These are phyloP conservation scores for Fusarium domesticum DNA, from an alignment of 2,329 filamentous ascomycete genomes.

Conservation along the genomic window DNA sequence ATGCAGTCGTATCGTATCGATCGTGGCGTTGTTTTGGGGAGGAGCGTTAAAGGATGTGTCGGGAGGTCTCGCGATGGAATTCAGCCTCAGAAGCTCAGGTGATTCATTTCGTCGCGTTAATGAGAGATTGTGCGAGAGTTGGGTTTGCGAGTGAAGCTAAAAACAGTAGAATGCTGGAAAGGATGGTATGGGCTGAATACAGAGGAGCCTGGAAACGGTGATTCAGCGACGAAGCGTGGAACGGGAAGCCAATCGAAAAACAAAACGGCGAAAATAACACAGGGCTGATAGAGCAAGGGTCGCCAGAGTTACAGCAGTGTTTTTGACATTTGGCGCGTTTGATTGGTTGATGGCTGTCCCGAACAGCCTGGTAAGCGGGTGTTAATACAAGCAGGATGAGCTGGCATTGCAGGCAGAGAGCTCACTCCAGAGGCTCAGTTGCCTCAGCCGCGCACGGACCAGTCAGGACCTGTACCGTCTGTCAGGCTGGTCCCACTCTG, in stretches of 20 bases:
- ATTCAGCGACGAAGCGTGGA: conserved; percentile 30
- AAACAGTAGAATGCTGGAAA: conserved; percentile 19
- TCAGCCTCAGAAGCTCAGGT: conserved; percentile 23
- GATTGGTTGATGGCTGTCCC: conserved; percentile 14
- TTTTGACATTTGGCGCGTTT: conserved; percentile 13
- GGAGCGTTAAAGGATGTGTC: not conserved
- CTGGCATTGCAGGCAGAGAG: conserved; percentile 17
- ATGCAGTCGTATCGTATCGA: not conserved
- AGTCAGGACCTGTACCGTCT: conserved; percentile 10
- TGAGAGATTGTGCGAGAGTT: conserved; percentile 22
- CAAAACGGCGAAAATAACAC: conserved; percentile 8
- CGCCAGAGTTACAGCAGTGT: conserved; percentile 18
- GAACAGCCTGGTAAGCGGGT: conserved; percentile 9
- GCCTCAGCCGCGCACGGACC: conserved; percentile 8
- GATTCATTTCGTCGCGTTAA: conserved; percentile 28
- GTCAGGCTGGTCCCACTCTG: conserved; percentile 9
- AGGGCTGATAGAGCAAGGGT: conserved; percentile 12
- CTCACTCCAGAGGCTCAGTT: conserved; percentile 4
- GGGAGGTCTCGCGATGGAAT: conserved; percentile 19
- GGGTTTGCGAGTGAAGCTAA: conserved; percentile 18
- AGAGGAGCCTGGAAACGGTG: conserved; percentile 11
- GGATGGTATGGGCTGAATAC: conserved; percentile 17
- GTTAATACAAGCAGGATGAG: conserved; percentile 23
- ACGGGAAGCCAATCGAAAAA: conserved; percentile 27
- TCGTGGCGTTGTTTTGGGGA: not conserved